phyloP scores from a whole-genome alignment of 2,329 filamentous ascomycete species.

The Trichoderma pleuroti region DNA sequence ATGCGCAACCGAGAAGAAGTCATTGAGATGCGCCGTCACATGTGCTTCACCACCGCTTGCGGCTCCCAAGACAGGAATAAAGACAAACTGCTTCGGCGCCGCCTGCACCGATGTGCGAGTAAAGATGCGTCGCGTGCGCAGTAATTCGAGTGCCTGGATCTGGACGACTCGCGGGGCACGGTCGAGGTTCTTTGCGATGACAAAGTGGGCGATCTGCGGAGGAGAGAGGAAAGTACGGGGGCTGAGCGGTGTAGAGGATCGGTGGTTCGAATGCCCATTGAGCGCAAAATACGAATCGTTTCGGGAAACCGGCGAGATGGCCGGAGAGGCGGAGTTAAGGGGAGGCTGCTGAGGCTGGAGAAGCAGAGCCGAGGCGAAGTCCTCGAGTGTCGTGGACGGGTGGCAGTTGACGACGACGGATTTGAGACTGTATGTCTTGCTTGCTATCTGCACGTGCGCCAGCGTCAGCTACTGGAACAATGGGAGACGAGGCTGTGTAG shows the following conservation, averaged over 20 bases:
- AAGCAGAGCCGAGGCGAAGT: conserved; percentile 72
- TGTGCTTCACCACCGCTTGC: conserved; percentile 44
- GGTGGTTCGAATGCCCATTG: conserved; percentile 31
- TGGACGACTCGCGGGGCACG: conserved; percentile 71
- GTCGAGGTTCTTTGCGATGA: conserved; percentile 79
- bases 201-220: conserved; percentile 68
- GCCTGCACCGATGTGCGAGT: conserved; percentile 70
- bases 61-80: conserved; percentile 67
- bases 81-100: conserved; percentile 74
- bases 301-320: conserved; percentile 27
- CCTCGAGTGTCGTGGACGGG: conserved; percentile 70
- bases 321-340: conserved; percentile 25
- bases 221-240: conserved; percentile 26
- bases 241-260: conserved; percentile 27
- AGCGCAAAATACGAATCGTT: conserved; percentile 33
- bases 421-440: conserved; percentile 68
- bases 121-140: conserved; percentile 74
- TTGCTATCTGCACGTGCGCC: conserved; percentile 52
- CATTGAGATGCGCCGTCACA: conserved; percentile 63
- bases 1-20: conserved; percentile 85
- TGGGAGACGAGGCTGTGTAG: neutral
- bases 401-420: conserved; percentile 70
- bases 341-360: conserved; percentile 28
- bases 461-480: neutral
- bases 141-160: conserved; percentile 73